Percentiles rank a stretch among this genome's conserved stretches.
These are phyloP conservation scores for Lonicera japonica DNA, from an alignment of 129 eudicot genomes.

Conservation along the genomic window DNA sequence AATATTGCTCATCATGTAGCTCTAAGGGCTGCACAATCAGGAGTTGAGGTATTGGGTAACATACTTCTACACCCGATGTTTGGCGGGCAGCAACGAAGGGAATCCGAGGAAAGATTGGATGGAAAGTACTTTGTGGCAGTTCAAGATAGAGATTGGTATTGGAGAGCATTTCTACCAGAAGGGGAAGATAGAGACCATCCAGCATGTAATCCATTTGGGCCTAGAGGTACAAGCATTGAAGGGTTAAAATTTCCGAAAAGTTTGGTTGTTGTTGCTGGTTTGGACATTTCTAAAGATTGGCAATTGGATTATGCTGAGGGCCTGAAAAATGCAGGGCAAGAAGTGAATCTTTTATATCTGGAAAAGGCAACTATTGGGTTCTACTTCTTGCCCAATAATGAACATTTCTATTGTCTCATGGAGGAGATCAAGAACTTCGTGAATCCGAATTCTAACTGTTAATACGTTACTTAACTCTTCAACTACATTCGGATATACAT, in stretches of 20 bases:
- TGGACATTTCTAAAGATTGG: slow-evolving; percentile 62
- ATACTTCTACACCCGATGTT: slow-evolving; percentile 74
- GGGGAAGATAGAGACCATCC: slow-evolving; percentile 93
- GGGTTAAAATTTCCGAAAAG: slow-evolving; percentile 48
- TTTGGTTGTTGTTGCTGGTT: slow-evolving; percentile 56
- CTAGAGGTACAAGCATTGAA: slow-evolving; percentile 34
- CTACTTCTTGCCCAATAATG: slow-evolving; percentile 68
- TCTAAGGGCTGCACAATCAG: slow-evolving; percentile 54
- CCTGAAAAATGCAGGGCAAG: slow-evolving; percentile 44
- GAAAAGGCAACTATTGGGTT: slow-evolving; percentile 62
- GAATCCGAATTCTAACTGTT: slow-evolving; percentile 34
- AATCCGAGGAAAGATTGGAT: slow-evolving; percentile 58
- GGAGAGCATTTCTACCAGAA: slow-evolving; percentile 84
- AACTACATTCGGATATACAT: slow-evolving; percentile 22
- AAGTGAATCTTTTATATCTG: slow-evolving; percentile 46
- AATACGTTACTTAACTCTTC: slow-evolving; percentile 10
- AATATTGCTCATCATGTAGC: slow-evolving; percentile 91
- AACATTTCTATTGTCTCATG: slow-evolving; percentile 53
- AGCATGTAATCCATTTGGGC: slow-evolving; percentile 87
- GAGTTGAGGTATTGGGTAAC: slow-evolving; percentile 67
- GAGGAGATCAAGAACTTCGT: slow-evolving; percentile 58
- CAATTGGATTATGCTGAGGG: slow-evolving; percentile 57
- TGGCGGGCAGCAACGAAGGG: slow-evolving; percentile 75
- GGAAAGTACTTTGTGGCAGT: slow-evolving; percentile 75
- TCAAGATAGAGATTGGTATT: slow-evolving; percentile 93